These are phyloP conservation scores for Boechera retrofracta DNA, from an alignment of 345 rosid species.

Conservation along the genomic window DNA sequence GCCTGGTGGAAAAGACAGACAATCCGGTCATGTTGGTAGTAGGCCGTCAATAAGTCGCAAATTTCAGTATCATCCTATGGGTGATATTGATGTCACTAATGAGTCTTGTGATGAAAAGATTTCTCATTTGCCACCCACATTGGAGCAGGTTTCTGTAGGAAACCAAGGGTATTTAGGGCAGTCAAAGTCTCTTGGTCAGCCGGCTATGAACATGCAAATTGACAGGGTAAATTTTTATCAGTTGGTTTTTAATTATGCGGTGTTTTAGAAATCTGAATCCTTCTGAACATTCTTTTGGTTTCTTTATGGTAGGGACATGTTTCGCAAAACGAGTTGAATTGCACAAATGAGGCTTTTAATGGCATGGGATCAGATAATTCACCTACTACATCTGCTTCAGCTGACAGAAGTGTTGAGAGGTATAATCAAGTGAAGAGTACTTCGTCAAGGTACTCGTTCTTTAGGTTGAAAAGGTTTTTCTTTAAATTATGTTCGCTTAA, in stretches of 20 bases:
- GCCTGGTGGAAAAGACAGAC: slow-evolving; percentile 56
- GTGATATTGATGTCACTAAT: slow-evolving; percentile 63
- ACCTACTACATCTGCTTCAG: slow-evolving; percentile 51
- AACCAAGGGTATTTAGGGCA: slow-evolving; percentile 64
- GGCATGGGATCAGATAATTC: slow-evolving; percentile 51
- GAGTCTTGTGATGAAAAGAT: slow-evolving; percentile 52
- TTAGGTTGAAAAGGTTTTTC: slow-evolving; percentile 2
- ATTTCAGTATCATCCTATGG: slow-evolving; percentile 97
- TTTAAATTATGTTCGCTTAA: background rate
- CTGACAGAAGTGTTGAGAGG: slow-evolving; percentile 51
- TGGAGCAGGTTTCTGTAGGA: slow-evolving; percentile 30
- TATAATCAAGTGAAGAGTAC: slow-evolving; percentile 49
- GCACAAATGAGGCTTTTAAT: slow-evolving; percentile 48
- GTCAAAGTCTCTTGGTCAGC: slow-evolving; percentile 52
- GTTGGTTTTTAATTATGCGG: slow-evolving; percentile 15
- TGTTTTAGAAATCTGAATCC: slow-evolving; percentile 10
- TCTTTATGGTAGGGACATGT: slow-evolving; percentile 46
- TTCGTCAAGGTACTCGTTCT: slow-evolving; percentile 61
- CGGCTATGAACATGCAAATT: slow-evolving; percentile 46
- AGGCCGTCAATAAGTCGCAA: slow-evolving; percentile 60
- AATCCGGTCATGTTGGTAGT: slow-evolving; percentile 49
- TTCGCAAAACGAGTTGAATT: slow-evolving; percentile 53
- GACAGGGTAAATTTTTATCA: slow-evolving; percentile 60
- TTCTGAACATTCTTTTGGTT: slow-evolving; percentile 29
- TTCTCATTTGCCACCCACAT: slow-evolving; percentile 38